Conservation (phyloP, 345 rosid species). For the Combretum micranthum region DNA sequence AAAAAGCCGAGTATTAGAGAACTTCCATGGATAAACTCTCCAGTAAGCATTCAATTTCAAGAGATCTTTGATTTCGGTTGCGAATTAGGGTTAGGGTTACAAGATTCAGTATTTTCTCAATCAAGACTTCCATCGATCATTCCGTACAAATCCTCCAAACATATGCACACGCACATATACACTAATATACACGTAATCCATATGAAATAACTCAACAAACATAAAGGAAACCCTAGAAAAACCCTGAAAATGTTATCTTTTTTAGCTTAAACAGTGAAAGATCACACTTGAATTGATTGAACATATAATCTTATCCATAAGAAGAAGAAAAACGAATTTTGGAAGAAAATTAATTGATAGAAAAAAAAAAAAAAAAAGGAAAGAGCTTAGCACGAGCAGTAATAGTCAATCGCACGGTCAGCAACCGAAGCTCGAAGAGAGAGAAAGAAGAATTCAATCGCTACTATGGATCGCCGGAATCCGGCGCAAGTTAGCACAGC, state of each 20-base stretch:
- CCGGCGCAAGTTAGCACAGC: constrained; percentile 3
- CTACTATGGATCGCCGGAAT: neutral
- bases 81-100: neutral
- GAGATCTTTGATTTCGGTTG: neutral
- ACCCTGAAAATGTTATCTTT: neutral
- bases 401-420: neutral
- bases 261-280: too few species aligned
- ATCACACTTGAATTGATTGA: too few species aligned
- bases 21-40: constrained; percentile 26
- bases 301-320: too few species aligned
- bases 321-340: too few species aligned
- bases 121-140: neutral
- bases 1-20: constrained; percentile 19
- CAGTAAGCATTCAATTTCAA: neutral
- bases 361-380: too few species aligned
- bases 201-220: neutral
- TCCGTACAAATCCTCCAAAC: neutral
- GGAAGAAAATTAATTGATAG: too few species aligned
- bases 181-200: neutral
- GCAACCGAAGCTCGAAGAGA: neutral
- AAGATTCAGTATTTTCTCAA: neutral
- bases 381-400: too few species aligned
- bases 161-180: too few species aligned
- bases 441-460: neutral
- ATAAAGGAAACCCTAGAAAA: neutral